phyloP scores from a whole-genome alignment of 1,284 basidiomycete species.

The Apiotrichum siamense region DNA sequence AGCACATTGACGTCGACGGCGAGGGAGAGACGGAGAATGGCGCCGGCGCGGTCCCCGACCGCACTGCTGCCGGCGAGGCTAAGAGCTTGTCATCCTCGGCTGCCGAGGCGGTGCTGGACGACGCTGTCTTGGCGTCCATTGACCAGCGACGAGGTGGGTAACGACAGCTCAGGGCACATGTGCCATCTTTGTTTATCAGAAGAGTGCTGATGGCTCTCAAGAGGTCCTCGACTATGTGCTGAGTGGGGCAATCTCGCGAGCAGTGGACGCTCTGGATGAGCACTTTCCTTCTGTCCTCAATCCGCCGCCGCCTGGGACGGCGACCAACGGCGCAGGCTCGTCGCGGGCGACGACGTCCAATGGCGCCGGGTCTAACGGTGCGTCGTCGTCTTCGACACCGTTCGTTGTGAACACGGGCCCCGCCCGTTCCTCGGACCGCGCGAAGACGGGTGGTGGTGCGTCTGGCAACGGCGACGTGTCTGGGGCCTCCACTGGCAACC shows the following conservation, averaged over 20 bases:
- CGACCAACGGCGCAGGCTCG: not conserved
- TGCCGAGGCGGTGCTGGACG: conserved; percentile 12
- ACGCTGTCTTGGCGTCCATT: conserved; percentile 22
- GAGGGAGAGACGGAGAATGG: conserved; percentile 1
- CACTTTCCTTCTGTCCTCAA: conserved; percentile 37
- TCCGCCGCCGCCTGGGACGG: not conserved
- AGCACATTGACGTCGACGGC: conserved; percentile 8
- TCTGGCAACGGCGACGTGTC: too few species aligned
- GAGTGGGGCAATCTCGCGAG: conserved; percentile 33
- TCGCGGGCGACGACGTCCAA: not conserved
- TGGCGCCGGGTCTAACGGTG: not conserved
- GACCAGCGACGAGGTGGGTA: conserved; percentile 35
- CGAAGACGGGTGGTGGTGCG: not conserved
- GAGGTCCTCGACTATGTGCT: conserved; percentile 37
- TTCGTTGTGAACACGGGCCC: not conserved
- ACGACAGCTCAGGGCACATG: not conserved
- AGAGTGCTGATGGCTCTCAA: too few species aligned
- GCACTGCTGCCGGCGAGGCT: not conserved
- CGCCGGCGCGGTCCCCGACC: not conserved
- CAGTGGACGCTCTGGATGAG: conserved; percentile 30
- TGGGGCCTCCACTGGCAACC: conserved; percentile 4
- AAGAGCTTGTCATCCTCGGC: not conserved
- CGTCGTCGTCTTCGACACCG: not conserved
- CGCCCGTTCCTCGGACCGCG: not conserved
- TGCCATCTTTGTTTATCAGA: not conserved